phyloP scores from a whole-genome alignment of 495 filamentous ascomycete genomes.

The Penicillium pulvis region DNA sequence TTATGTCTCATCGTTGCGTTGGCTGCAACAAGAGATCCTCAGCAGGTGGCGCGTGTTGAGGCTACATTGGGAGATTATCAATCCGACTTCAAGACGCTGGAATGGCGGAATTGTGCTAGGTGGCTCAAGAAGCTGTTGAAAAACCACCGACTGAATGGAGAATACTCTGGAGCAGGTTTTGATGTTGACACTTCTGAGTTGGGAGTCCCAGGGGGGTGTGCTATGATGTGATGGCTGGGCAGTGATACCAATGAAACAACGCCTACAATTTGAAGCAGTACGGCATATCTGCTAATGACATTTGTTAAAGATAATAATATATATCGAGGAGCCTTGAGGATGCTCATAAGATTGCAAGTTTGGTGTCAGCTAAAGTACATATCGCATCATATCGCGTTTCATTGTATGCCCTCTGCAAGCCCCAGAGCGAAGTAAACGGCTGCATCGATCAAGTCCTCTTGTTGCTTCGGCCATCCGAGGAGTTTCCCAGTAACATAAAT shows the following conservation, averaged over 20 bases:
- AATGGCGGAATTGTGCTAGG: constrained; percentile 10
- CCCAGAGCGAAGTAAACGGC: constrained; percentile 34
- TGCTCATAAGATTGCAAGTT: background rate
- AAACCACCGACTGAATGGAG: background rate
- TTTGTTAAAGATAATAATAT: background rate
- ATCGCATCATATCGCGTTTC: background rate
- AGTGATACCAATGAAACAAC: background rate
- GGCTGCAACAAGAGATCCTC: constrained; percentile 11
- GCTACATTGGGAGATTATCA: constrained; percentile 12
- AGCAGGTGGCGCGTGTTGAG: constrained; percentile 12
- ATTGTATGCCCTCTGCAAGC: background rate
- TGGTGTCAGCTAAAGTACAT: background rate
- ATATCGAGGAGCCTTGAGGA: background rate
- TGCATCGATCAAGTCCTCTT: constrained; percentile 22
- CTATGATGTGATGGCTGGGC: constrained; percentile 1
- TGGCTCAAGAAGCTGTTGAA: constrained; percentile 13
- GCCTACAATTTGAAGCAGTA: background rate
- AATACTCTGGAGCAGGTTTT: background rate
- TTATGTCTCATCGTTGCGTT: constrained; percentile 18
- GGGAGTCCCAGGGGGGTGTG: background rate
- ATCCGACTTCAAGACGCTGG: constrained; percentile 13
- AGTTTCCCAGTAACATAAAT: constrained; percentile 28
- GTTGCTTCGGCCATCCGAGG: constrained; percentile 32
- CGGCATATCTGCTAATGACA: background rate
- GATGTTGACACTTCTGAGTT: background rate